Evolutionary conservation across 1,284 basidiomycete species (phyloP), one percentile per base, ranked within the genome.

Genomic region (Leucoagaricus sp.): DNA sequence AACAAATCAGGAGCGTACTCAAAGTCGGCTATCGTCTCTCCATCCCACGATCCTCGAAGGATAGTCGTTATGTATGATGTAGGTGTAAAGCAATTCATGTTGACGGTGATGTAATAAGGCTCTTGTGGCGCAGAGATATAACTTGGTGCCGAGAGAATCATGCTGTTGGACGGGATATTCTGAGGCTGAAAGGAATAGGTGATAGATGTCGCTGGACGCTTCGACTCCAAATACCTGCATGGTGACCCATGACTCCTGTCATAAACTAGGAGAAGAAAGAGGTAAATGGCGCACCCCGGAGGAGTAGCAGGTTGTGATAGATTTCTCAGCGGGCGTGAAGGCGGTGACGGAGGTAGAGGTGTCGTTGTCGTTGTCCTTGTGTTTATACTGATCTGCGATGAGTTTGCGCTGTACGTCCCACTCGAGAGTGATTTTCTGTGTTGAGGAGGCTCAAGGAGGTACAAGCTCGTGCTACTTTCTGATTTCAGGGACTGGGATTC

Each of bases 41-140:
- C 74, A 28, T 75, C 68, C 64, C 67, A 69, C 17, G 70, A 67
- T 36, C 63, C 66, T 56, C 67, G 64, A 42, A 60, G 62, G 51
- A 78, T 63, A 5, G 70, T 70, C 1, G 76, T 77, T 19, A 76
- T 74, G 58, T 71, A 70, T 15, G 74, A 75, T 2, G 72, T 69
- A 0, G 75, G 75, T 4, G 72, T 75, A 53, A 77, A 76, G 53
- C 74, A 75, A 55, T 77, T 76, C 64, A 74, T 65, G 50, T 66
- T 72, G 25, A 78, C 75, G 21, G 72, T 71, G 25, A 77, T 75
- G 48, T 69, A 70, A 44, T 75, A 76, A 9, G 71, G 66, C 3
- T 68, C 65, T 31, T 68, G 69, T 9, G 67, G 62, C 40, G 69
- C 60, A 9, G 54, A 65, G 15, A 70, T 54, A 58, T 71, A 69